Evolutionary conservation across 768 basidiomycete genomes (phyloP).

Genomic region (Agrocybe pediades): DNA sequence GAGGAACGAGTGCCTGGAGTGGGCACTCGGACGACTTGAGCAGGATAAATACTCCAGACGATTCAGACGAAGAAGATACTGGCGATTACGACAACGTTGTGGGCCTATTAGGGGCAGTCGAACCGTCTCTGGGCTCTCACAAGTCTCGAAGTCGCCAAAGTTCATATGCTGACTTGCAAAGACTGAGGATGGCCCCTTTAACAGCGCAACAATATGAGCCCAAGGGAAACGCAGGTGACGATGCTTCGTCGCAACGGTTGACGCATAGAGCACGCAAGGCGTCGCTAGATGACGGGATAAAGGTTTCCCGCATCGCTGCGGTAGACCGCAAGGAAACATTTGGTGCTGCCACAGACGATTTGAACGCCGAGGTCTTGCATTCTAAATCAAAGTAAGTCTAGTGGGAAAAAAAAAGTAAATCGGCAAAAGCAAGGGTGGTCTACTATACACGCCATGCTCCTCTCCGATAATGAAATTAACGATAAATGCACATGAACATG

Average conservation of each 20-base stretch:
- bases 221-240: constrained; percentile 29
- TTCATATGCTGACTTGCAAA: constrained; percentile 83
- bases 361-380: constrained; percentile 63
- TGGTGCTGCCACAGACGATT: constrained; percentile 59
- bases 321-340: constrained; percentile 62
- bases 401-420: neutral
- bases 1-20: constrained; percentile 89
- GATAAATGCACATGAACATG: constrained; percentile 1
- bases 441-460: neutral
- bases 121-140: constrained; percentile 30
- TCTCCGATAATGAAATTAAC: neutral
- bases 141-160: constrained; percentile 64
- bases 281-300: constrained; percentile 66
- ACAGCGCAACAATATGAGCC: constrained; percentile 8
- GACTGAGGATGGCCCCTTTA: constrained; percentile 47
- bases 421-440: neutral
- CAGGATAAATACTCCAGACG: constrained; percentile 69
- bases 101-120: constrained; percentile 58
- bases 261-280: constrained; percentile 55
- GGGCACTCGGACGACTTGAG: constrained; percentile 60
- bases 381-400: constrained; percentile 21
- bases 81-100: constrained; percentile 93
- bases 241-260: constrained; percentile 45
- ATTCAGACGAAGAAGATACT: constrained; percentile 83
- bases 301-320: constrained; percentile 62